These are phyloP conservation scores for Neonectria ditissima DNA, from an alignment of 2,329 filamentous ascomycete genomes.

Conservation along the genomic window DNA sequence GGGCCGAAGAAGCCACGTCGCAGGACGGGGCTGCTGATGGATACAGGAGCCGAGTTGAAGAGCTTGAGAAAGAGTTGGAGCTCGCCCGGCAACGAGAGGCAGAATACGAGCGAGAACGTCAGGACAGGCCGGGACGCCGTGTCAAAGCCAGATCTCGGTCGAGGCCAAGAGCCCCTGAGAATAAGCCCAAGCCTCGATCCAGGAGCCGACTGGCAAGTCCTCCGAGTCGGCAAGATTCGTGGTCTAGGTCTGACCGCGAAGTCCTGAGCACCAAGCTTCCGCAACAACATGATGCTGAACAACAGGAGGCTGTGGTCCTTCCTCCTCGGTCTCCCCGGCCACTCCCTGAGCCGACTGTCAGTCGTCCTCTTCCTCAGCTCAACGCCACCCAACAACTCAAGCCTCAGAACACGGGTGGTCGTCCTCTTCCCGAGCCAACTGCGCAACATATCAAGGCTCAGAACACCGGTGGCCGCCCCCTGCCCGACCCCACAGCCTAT, in stretches of 20 bases:
- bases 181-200: conserved; percentile 46
- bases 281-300: conserved; percentile 52
- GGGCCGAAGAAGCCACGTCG: conserved; percentile 68
- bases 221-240: conserved; percentile 69
- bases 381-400: conserved; percentile 39
- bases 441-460: conserved; percentile 29
- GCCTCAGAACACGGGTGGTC: conserved; percentile 38
- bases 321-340: conserved; percentile 54
- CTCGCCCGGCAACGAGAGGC: conserved; percentile 71
- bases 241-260: conserved; percentile 73
- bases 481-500: conserved; percentile 38
- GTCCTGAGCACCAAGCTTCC: conserved; percentile 67
- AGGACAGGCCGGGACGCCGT: conserved; percentile 55
- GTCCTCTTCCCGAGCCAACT: conserved; percentile 66
- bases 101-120: conserved; percentile 70
- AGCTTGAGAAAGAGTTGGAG: conserved; percentile 81
- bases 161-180: conserved; percentile 29
- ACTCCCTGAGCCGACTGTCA: conserved; percentile 53
- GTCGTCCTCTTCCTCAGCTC: conserved; percentile 67
- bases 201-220: conserved; percentile 54
- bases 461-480: conserved; percentile 32
- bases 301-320: conserved; percentile 40
- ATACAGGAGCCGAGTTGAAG: conserved; percentile 77
- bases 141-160: conserved; percentile 39
- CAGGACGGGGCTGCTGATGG: conserved; percentile 51